Evolutionary conservation across 306 rosid genomes (phyloP).

Genomic region (Pachyrhizus erosus): DNA sequence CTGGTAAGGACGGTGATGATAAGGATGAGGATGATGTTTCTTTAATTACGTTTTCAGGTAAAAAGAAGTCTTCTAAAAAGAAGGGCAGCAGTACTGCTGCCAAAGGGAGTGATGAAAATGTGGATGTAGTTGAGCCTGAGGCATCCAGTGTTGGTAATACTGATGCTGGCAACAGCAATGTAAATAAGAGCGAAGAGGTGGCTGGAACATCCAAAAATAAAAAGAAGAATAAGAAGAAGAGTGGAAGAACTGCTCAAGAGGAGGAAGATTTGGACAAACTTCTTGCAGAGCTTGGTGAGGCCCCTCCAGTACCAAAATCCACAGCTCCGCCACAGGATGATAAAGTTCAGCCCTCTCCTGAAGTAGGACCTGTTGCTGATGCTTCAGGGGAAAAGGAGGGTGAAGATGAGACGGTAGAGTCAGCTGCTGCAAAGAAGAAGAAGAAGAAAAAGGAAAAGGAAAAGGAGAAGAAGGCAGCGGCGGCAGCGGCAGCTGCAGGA

Average conservation of each 20-base stretch:
- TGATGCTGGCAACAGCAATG: conserved; percentile 46
- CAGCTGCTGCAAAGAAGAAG: conserved; percentile 98
- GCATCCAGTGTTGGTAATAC: conserved; percentile 43
- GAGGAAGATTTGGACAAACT: conserved; percentile 95
- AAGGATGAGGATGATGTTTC: conserved; percentile 59
- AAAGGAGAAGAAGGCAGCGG: conserved; percentile 78
- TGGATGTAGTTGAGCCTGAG: conserved; percentile 54
- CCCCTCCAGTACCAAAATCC: conserved; percentile 51
- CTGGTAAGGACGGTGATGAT: conserved; percentile 50
- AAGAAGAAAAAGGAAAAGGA: conserved; percentile 85
- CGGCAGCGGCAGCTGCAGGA: conserved; percentile 68
- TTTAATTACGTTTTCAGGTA: conserved; percentile 71
- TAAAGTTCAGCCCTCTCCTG: conserved; percentile 63
- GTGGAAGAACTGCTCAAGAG: conserved; percentile 94
- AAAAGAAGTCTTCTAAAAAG: conserved; percentile 91
- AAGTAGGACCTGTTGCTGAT: conserved; percentile 49
- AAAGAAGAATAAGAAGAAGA: conserved; percentile 95
- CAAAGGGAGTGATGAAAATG: conserved; percentile 55
- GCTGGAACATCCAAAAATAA: conserved; percentile 75
- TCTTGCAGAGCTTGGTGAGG: conserved; percentile 95
- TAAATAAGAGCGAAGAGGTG: conserved; percentile 62
- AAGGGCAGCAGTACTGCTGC: conserved; percentile 51
- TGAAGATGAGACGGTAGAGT: conserved; percentile 79
- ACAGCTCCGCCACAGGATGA: conserved; percentile 57
- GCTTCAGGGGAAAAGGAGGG: conserved; percentile 70